Base-by-base conservation (phyloP, 1,284 basidiomycete genomes). In the Marasmius oreades region DNA sequence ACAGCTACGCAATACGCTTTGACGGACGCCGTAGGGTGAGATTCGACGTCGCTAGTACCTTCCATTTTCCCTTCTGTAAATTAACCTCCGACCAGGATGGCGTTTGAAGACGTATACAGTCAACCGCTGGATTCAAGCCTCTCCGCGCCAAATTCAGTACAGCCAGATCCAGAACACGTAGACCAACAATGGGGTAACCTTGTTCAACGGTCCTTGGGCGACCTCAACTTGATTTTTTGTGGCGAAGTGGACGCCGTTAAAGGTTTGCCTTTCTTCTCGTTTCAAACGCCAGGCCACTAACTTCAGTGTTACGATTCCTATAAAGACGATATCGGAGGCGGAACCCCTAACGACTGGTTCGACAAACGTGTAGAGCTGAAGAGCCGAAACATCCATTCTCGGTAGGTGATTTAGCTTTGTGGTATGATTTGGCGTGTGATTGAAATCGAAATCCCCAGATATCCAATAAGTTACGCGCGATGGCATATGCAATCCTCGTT, bases 401-500 rank as follows among this genome's bases (percentile, higher is more conserved):
- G 33, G 51, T 52, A 34, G 5, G 51, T 39, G 5, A n/a, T n/a
- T 42, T 7, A 12, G 12, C 2, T 5, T 37, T 12, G 36, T 37
- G 12, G 36, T 7, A 16, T 18, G 39, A 18, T n/a, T 20, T 42
- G 11, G 2, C 11, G 20, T 6, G n/a, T 20, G 3, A 42, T 20
- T n/a, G 7, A 42, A 4, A 5, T 31, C 39, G 11, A 16, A 20
- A 14, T 2, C 7, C 8, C 39, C 7, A 42, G 39, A 20, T 11
- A 7, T 6, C 16, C 39, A 2, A 42, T 42, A 42, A 42, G n/a
- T 7, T 18, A 39, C 14, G 24, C 47, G 16, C 34, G 42, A 12
- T 56, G 55, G 55, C 55, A 56, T 26, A 56, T 56, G 39, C 55
- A 56, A 44, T 56, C 55, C 14, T 23, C 36, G 14, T 37, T 56